A percentile compares a stretch with the other conserved stretches of the same genome.
These are phyloP conservation scores for Apiotrichum domesticum DNA, from an alignment of 1,284 basidiomycete genomes.

Conservation along the genomic window DNA sequence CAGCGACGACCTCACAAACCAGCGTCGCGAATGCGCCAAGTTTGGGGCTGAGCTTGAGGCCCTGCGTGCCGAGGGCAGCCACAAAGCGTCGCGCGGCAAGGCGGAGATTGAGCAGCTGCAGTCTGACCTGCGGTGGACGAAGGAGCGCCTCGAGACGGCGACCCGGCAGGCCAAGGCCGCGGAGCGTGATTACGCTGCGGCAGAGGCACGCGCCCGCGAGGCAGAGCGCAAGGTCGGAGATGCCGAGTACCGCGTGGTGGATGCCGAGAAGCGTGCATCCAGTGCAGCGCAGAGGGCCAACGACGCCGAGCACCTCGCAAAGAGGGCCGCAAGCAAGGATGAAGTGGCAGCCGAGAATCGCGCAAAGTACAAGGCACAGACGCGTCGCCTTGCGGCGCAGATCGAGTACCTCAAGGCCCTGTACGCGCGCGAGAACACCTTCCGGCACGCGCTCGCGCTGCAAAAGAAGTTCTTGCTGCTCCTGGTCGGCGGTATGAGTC, in stretches of 20 bases:
- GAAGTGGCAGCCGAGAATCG: constrained; percentile 1
- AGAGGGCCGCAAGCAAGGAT: too few species aligned
- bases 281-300: too few species aligned
- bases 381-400: constrained; percentile 47
- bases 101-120: background rate
- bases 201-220: background rate
- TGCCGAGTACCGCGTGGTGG: background rate
- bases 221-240: background rate
- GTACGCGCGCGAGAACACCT: constrained; percentile 73
- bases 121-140: background rate
- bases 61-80: constrained; percentile 49
- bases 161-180: constrained; percentile 17
- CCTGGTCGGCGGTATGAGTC: constrained; percentile 55
- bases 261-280: background rate
- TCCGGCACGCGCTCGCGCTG: constrained; percentile 71
- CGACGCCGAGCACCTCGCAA: background rate
- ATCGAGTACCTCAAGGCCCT: constrained; percentile 89
- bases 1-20: constrained; percentile 30
- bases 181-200: background rate
- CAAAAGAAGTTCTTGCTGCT: constrained; percentile 71
- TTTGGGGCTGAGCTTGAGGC: constrained; percentile 54
- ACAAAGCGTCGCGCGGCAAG: background rate
- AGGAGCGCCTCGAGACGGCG: constrained; percentile 11
- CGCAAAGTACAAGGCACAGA: constrained; percentile 32
- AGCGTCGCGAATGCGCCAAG: constrained; percentile 52